Evolutionary conservation across 768 basidiomycete species (phyloP).

Genomic region (Ramaria rubella): DNA sequence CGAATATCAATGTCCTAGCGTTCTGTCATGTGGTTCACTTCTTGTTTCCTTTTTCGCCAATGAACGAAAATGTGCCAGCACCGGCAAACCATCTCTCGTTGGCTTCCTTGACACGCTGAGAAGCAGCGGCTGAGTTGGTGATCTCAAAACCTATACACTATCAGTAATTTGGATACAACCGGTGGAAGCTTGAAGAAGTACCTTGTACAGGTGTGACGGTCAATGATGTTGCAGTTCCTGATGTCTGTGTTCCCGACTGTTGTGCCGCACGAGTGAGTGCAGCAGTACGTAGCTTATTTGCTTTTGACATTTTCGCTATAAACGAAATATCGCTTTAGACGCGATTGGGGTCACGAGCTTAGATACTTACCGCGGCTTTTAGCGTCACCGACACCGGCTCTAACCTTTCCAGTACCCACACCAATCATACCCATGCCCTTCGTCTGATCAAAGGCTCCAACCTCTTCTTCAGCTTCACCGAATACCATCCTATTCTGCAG

Average conservation of each 20-base stretch:
- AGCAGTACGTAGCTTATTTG: constrained; percentile 85
- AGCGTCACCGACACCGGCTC: constrained; percentile 80
- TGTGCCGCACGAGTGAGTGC: constrained; percentile 74
- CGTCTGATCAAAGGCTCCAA: constrained; percentile 95
- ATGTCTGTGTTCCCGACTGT: constrained; percentile 38
- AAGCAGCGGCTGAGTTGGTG: constrained; percentile 81
- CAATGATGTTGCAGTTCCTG: constrained; percentile 86
- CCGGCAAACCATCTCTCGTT: constrained; percentile 93
- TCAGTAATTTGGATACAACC: constrained; percentile 9
- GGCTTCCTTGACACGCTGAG: constrained; percentile 88
- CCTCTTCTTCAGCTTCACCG: constrained; percentile 92
- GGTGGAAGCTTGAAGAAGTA: constrained; percentile 24
- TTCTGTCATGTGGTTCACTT: constrained; percentile 3
- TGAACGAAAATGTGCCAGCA: constrained; percentile 74
- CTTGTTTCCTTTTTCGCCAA: constrained; percentile 45
- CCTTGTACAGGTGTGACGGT: constrained; percentile 97
- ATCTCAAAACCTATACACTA: constrained; percentile 73
- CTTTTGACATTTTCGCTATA: constrained; percentile 91
- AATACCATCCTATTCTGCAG: constrained; percentile 96
- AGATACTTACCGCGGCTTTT: constrained; percentile 87
- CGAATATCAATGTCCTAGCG: not conserved
- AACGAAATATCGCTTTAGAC: not conserved
- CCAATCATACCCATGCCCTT: constrained; percentile 98
- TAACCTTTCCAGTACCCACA: constrained; percentile 75
- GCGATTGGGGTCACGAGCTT: no score